phyloP scores from a whole-genome alignment of 2,329 filamentous ascomycete genomes.

The Arthrobotrys sinensis region DNA sequence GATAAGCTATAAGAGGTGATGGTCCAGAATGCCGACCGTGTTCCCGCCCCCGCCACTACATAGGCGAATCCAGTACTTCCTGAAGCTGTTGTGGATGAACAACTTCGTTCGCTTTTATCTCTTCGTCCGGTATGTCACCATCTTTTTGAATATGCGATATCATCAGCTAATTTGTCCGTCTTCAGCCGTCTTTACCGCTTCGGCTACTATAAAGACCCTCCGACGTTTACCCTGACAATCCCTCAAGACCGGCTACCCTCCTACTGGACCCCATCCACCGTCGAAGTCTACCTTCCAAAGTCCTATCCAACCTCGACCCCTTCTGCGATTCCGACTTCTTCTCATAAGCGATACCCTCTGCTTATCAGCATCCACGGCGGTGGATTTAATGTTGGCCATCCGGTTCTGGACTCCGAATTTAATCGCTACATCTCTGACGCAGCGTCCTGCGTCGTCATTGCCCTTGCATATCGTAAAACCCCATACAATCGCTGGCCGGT shows the following conservation, averaged over 20 bases:
- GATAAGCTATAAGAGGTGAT: neutral
- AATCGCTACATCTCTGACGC: constrained; percentile 69
- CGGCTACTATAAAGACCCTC: constrained; percentile 50
- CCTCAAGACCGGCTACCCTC: constrained; percentile 40
- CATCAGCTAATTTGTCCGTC: neutral
- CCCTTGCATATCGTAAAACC: constrained; percentile 71
- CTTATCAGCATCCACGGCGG: constrained; percentile 73
- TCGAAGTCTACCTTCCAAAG: constrained; percentile 53
- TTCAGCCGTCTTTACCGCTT: constrained; percentile 38
- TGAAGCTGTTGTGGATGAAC: constrained; percentile 53
- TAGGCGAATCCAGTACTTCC: constrained; percentile 22
- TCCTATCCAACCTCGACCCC: constrained; percentile 20
- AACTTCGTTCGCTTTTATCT: constrained; percentile 55
- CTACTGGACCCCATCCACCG: constrained; percentile 40
- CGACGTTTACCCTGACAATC: constrained; percentile 43
- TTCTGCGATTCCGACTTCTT: neutral
- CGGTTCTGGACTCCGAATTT: constrained; percentile 70
- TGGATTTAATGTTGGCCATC: constrained; percentile 70
- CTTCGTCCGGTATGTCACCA: constrained; percentile 34
- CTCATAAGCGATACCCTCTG: constrained; percentile 66
- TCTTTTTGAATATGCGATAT: neutral
- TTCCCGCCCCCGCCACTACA: constrained; percentile 40
- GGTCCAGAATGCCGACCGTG: constrained; percentile 44
- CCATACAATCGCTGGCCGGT: constrained; percentile 70
- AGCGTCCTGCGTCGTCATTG: constrained; percentile 69